Conservation (phyloP, 345 rosid species). For the Carallia pectinifolia region DNA sequence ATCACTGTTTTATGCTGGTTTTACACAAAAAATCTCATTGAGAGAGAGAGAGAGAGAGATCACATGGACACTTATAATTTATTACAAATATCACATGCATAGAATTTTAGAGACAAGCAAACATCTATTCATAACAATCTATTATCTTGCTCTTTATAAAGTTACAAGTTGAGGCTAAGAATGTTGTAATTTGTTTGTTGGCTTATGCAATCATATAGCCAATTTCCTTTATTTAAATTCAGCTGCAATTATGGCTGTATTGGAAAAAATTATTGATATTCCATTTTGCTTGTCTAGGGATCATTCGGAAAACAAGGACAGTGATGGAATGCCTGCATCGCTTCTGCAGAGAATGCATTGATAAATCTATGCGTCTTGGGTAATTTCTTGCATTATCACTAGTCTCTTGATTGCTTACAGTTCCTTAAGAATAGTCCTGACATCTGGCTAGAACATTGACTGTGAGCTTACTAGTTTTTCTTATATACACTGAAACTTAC, state of each 20-base stretch:
- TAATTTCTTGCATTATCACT: conserved; percentile 26
- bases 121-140: not conserved
- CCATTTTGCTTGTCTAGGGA: conserved; percentile 40
- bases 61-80: too few relatives aligned
- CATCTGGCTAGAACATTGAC: not conserved
- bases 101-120: too few relatives aligned
- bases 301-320: conserved; percentile 79
- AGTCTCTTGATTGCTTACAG: conserved; percentile 1
- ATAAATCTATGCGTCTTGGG: conserved; percentile 83
- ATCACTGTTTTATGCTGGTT: too few relatives aligned
- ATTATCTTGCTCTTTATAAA: not conserved
- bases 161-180: not conserved
- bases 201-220: not conserved
- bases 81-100: too few relatives aligned
- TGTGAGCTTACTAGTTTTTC: conserved; percentile 4
- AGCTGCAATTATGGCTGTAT: conserved; percentile 2
- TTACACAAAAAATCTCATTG: too few relatives aligned
- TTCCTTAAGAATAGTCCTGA: conserved; percentile 13
- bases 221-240: conserved; percentile 7
- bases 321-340: conserved; percentile 89
- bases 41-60: too few relatives aligned
- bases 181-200: not conserved
- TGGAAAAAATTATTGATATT: conserved; percentile 3
- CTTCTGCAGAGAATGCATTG: conserved; percentile 85
- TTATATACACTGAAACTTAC: conserved; percentile 19